Conservation (phyloP, 345 rosid species). For the Punica granatum region DNA sequence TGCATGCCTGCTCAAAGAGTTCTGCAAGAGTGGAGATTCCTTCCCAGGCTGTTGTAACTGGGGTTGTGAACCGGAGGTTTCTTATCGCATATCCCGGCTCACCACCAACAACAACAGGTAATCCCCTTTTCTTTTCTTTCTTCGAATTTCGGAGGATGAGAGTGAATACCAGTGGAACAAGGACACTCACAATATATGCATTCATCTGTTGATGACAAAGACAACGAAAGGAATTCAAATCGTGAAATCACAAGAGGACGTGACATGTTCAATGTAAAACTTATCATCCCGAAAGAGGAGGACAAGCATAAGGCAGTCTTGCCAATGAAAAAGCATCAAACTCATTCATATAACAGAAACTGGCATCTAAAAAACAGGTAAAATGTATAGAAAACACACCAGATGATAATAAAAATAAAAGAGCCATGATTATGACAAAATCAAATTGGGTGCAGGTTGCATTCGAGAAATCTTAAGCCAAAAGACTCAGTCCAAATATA, state of each 20-base stretch:
- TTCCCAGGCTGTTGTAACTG: conserved; percentile 62
- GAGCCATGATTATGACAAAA: not conserved
- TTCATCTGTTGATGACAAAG: conserved; percentile 39
- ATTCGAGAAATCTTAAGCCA: not conserved
- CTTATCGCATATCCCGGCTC: conserved; percentile 70
- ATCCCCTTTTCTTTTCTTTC: conserved; percentile 65
- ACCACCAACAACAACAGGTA: conserved; percentile 71
- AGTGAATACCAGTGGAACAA: conserved; percentile 67
- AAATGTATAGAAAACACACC: not conserved
- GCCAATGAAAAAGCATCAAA: not conserved
- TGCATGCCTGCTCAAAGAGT: conserved; percentile 80
- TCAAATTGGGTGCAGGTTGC: not conserved
- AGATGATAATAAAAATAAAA: not conserved
- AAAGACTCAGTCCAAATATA: not conserved
- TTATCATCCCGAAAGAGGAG: not conserved
- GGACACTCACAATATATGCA: conserved; percentile 60
- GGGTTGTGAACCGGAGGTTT: conserved; percentile 45
- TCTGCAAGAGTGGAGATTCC: conserved; percentile 76
- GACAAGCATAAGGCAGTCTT: not conserved
- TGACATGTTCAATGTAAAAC: not conserved
- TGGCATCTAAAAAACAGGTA: not conserved
- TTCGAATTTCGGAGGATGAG: conserved; percentile 50
- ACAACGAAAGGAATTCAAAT: conserved; percentile 2
- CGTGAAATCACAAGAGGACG: not conserved
- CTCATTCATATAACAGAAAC: not conserved